Evolutionary conservation across 805 yeast species (phyloP).

Genomic region (Kregervanrija delftensis): DNA sequence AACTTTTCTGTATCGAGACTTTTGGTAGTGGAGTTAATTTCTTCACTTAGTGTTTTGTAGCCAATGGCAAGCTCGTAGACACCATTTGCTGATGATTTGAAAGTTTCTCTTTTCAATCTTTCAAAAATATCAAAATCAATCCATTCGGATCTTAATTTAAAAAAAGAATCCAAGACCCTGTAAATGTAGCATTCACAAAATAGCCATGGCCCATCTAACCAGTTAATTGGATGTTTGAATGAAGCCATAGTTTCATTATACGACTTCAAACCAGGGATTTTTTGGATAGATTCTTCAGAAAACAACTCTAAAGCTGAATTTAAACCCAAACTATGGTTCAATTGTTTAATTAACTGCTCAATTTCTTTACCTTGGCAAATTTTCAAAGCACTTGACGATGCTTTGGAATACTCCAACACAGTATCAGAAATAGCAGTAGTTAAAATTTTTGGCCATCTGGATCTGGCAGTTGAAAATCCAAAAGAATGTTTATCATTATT

Average conservation of each 20-base stretch:
- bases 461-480: constrained; percentile 70
- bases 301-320: constrained; percentile 39
- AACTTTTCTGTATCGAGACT: constrained; percentile 35
- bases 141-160: constrained; percentile 39
- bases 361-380: constrained; percentile 43
- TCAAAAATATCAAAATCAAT: constrained; percentile 66
- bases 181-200: constrained; percentile 81
- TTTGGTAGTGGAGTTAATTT: not conserved
- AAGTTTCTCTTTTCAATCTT: constrained; percentile 63
- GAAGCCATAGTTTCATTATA: constrained; percentile 52
- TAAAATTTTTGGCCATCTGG: constrained; percentile 85
- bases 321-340: constrained; percentile 38
- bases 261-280: constrained; percentile 39
- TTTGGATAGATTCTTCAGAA: constrained; percentile 15
- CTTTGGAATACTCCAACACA: constrained; percentile 5
- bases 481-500: constrained; percentile 72
- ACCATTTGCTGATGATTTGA: constrained; percentile 67
- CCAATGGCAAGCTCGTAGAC: constrained; percentile 75
- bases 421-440: constrained; percentile 63
- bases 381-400: constrained; percentile 14
- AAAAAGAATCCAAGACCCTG: constrained; percentile 46
- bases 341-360: constrained; percentile 30
- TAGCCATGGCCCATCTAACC: constrained; percentile 90
- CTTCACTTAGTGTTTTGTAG: constrained; percentile 35
- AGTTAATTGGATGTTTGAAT: constrained; percentile 36